A percentile compares a stretch with the other conserved stretches of the same genome.
phyloP scores from a whole-genome alignment of 2,329 filamentous ascomycete genomes.

The Colletotrichum liriopes region DNA sequence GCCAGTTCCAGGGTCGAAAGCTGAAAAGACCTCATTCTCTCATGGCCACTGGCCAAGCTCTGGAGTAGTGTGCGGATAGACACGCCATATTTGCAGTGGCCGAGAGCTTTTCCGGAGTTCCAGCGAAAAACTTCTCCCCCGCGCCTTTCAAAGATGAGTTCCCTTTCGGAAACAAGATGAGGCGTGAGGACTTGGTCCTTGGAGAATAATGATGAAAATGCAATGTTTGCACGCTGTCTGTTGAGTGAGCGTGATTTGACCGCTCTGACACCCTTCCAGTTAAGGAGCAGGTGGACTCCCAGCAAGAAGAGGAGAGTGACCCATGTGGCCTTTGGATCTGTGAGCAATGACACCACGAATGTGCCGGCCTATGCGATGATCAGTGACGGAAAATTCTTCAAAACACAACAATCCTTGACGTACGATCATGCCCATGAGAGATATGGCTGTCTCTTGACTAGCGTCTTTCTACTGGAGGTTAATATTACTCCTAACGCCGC shows the following conservation, averaged over 20 bases:
- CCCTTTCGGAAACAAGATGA: conserved; percentile 6
- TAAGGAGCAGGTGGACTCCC: conserved; percentile 26
- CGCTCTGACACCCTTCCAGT: conserved; percentile 38
- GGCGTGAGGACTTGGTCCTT: conserved; percentile 25
- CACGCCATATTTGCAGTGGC: conserved; percentile 34
- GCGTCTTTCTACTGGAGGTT: conserved; percentile 24
- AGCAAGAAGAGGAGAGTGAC: conserved; percentile 18
- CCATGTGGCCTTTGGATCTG: conserved; percentile 21
- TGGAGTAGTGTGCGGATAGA: conserved; percentile 17
- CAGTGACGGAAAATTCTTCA: background rate
- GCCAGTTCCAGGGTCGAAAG: conserved; percentile 21
- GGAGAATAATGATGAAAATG: conserved; percentile 26
- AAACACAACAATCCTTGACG: background rate
- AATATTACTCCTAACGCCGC: background rate
- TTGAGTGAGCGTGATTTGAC: conserved; percentile 34
- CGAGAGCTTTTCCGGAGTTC: conserved; percentile 17
- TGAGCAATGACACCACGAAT: conserved; percentile 20
- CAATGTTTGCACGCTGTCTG: conserved; percentile 37
- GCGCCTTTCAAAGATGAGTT: conserved; percentile 33
- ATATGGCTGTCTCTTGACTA: conserved; percentile 40
- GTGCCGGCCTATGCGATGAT: conserved; percentile 14
- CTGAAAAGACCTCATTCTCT: conserved; percentile 13
- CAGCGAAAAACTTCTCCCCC: conserved; percentile 33
- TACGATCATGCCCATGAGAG: conserved; percentile 39
- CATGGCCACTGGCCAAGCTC: background rate